phyloP scores from a whole-genome alignment of 1,139 yeast species.

The Martiniozyma asiatica region DNA sequence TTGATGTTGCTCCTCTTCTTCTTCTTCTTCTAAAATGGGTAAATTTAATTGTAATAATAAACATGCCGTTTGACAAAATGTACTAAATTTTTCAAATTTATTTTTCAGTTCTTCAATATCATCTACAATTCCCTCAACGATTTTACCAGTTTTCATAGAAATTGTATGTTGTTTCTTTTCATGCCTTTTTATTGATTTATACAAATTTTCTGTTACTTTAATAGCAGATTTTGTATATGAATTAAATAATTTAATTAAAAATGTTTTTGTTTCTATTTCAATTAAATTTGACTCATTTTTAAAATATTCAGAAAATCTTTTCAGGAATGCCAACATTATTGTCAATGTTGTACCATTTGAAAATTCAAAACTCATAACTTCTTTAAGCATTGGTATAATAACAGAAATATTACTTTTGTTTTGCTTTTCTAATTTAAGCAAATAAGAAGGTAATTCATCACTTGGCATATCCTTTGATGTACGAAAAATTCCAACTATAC shows the following conservation, averaged over 20 bases:
- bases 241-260: conserved; percentile 26
- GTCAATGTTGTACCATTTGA: conserved; percentile 35
- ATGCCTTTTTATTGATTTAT: conserved; percentile 26
- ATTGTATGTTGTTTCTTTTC: conserved; percentile 36
- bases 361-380: conserved; percentile 38
- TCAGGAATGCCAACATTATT: conserved; percentile 38
- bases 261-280: conserved; percentile 15
- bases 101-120: conserved; percentile 30
- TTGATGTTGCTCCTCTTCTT: conserved; percentile 13
- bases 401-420: conserved; percentile 16
- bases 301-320: conserved; percentile 31
- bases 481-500: conserved; percentile 45
- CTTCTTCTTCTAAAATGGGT: conserved; percentile 20
- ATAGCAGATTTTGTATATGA: conserved; percentile 38
- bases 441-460: conserved; percentile 29
- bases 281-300: conserved; percentile 11
- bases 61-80: conserved; percentile 34
- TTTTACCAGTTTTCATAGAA: conserved; percentile 55
- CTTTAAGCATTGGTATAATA: conserved; percentile 28
- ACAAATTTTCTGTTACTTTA: conserved; percentile 26
- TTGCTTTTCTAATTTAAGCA: conserved; percentile 22
- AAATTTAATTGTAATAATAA: conserved; percentile 25
- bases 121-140: conserved; percentile 39
- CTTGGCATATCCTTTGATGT: conserved; percentile 16
- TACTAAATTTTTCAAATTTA: conserved; percentile 33